A percentile compares a stretch with the other conserved stretches of the same genome.
Evolutionary conservation across 2,329 filamentous ascomycete genomes (phyloP).

Genomic region (Clarireedia hainanense): DNA sequence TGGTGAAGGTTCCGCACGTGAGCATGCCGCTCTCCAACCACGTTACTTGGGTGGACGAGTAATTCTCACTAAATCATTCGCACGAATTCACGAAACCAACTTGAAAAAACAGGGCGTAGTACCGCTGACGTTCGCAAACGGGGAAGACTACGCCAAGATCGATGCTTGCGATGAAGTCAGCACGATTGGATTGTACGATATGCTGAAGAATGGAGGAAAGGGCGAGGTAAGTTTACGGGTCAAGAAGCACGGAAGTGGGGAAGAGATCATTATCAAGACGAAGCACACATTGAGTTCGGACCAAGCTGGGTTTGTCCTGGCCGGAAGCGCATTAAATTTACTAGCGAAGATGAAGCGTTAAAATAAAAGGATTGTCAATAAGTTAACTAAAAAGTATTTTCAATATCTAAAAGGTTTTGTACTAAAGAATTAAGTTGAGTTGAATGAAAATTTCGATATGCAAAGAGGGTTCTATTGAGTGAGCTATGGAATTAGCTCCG

Average conservation of each 20-base stretch:
- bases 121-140: conserved; percentile 82
- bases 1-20: conserved; percentile 80
- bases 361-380: background rate
- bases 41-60: conserved; percentile 82
- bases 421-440: background rate
- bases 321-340: conserved; percentile 88
- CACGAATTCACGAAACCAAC: conserved; percentile 91
- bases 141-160: conserved; percentile 80
- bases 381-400: background rate
- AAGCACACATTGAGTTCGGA: conserved; percentile 84
- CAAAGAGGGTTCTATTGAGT: too few relatives aligned
- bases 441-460: background rate
- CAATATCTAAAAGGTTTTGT: background rate
- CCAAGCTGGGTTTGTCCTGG: conserved; percentile 86
- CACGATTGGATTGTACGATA: conserved; percentile 77
- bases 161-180: conserved; percentile 74
- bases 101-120: conserved; percentile 97
- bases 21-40: conserved; percentile 85
- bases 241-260: conserved; percentile 50
- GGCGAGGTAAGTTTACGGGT: conserved; percentile 66
- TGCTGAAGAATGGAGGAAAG: conserved; percentile 68
- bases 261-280: conserved; percentile 64
- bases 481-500: too few relatives aligned
- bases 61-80: conserved; percentile 80
- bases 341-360: conserved; percentile 51